Evolutionary conservation across 352 stramenopile genomes (phyloP).

Genomic region (Elongisporangium anandrum): DNA sequence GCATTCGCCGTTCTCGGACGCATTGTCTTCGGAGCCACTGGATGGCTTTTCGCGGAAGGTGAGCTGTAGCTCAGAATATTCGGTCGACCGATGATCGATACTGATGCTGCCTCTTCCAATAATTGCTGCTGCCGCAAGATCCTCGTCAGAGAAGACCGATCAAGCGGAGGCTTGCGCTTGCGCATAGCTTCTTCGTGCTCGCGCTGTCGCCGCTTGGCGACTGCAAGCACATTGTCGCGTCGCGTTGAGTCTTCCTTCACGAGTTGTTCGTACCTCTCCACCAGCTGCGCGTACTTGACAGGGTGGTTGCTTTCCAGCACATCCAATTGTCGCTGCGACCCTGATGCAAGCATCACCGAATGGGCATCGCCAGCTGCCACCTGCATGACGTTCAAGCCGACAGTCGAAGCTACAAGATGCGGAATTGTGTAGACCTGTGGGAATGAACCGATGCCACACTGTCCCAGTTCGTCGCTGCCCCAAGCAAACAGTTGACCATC

Average conservation of each 20-base stretch:
- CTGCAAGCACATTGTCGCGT: slow-evolving; percentile 24
- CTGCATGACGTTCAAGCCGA: slow-evolving; percentile 56
- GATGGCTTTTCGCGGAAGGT: not conserved
- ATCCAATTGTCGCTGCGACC: slow-evolving; percentile 35
- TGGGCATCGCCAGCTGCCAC: slow-evolving; percentile 41
- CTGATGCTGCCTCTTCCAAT: not conserved
- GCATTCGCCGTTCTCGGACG: not conserved
- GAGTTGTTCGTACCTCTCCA: slow-evolving; percentile 30
- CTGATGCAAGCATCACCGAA: slow-evolving; percentile 43
- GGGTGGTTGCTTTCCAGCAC: slow-evolving; percentile 41
- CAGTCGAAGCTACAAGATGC: slow-evolving; percentile 50
- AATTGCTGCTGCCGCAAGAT: not conserved
- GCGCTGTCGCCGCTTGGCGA: slow-evolving; percentile 18
- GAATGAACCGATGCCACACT: slow-evolving; percentile 63
- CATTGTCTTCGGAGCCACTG: not conserved
- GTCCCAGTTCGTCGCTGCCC: slow-evolving; percentile 68
- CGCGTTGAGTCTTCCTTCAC: slow-evolving; percentile 35
- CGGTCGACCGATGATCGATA: not conserved
- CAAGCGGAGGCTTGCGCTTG: slow-evolving; percentile 29
- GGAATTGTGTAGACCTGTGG: slow-evolving; percentile 75
- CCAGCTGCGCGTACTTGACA: slow-evolving; percentile 29
- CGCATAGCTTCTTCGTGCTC: slow-evolving; percentile 22
- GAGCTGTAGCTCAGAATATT: not conserved
- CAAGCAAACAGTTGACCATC: slow-evolving; percentile 63
- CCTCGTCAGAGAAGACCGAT: slow-evolving; percentile 4